phyloP scores from a whole-genome alignment of 164 flowering plant species.

The Dillenia turbinata region DNA sequence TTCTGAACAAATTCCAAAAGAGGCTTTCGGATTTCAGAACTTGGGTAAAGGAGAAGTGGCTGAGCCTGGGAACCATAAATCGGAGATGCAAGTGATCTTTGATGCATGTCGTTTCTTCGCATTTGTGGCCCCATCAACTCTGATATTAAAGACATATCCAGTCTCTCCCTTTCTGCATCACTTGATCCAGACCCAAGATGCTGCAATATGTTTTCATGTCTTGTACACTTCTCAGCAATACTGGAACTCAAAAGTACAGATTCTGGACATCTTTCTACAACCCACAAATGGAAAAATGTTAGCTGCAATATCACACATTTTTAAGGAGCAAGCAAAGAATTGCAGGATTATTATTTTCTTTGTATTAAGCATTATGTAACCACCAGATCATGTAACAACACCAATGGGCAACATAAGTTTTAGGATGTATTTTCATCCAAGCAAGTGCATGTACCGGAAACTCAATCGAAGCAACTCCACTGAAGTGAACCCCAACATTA shows the following conservation, averaged over 20 bases:
- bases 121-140: conserved; percentile 43
- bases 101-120: conserved; percentile 17
- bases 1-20: conserved; percentile 41
- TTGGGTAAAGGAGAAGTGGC: conserved; percentile 36
- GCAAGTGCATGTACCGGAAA: neutral
- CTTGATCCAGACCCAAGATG: conserved; percentile 42
- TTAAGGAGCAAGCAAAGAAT: neutral
- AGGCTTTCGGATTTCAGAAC: conserved; percentile 29
- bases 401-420: neutral
- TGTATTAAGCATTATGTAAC: too few species aligned
- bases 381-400: neutral
- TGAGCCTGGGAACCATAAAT: conserved; percentile 15
- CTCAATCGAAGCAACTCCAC: too few species aligned
- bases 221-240: conserved; percentile 46
- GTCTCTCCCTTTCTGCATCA: conserved; percentile 28
- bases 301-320: neutral
- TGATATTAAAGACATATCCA: conserved; percentile 38
- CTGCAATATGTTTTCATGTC: conserved; percentile 47
- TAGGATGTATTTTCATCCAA: too few species aligned
- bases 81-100: conserved; percentile 13
- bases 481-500: too few species aligned
- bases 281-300: conserved; percentile 3
- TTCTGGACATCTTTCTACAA: conserved; percentile 33
- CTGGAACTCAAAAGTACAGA: conserved; percentile 45
- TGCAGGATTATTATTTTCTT: neutral